Percentiles rank a stretch among this genome's conserved stretches.
Conservation (phyloP, 2,329 filamentous ascomycete species). For the Elsinoe australis region DNA sequence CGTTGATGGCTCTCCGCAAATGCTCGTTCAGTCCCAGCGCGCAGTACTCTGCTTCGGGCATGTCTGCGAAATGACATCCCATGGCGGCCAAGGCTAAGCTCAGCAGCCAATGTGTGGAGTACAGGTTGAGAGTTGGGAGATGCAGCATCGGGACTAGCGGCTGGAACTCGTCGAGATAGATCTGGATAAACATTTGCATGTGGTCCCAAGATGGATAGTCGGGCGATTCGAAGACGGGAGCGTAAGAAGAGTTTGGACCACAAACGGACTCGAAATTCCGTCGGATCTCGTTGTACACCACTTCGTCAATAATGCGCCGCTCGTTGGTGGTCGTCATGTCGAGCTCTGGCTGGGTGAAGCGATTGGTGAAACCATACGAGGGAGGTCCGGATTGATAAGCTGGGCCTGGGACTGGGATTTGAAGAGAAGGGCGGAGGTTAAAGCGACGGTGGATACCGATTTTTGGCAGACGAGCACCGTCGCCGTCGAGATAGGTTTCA, state of each 20-base stretch:
- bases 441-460: conserved; percentile 15
- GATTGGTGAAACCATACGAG: conserved; percentile 17
- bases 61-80: conserved; percentile 24
- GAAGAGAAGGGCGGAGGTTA: conserved; percentile 14
- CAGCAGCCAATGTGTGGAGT: conserved; percentile 22
- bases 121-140: conserved; percentile 20
- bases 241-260: conserved; percentile 13
- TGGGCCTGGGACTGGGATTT: not conserved
- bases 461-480: conserved; percentile 23
- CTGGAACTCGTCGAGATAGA: conserved; percentile 28
- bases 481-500: conserved; percentile 25
- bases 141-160: conserved; percentile 29
- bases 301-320: conserved; percentile 16
- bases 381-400: not conserved
- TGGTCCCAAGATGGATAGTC: conserved; percentile 24
- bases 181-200: conserved; percentile 24
- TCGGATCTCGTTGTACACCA: conserved; percentile 20
- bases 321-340: conserved; percentile 5
- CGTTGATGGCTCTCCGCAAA: conserved; percentile 19
- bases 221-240: conserved; percentile 20
- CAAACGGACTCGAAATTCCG: conserved; percentile 19
- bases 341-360: conserved; percentile 14
- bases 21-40: conserved; percentile 19
- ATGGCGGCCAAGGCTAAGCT: conserved; percentile 27
- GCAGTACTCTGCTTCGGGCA: conserved; percentile 18